phyloP scores from a whole-genome alignment of 306 rosid species.

The Comarum palustre region DNA sequence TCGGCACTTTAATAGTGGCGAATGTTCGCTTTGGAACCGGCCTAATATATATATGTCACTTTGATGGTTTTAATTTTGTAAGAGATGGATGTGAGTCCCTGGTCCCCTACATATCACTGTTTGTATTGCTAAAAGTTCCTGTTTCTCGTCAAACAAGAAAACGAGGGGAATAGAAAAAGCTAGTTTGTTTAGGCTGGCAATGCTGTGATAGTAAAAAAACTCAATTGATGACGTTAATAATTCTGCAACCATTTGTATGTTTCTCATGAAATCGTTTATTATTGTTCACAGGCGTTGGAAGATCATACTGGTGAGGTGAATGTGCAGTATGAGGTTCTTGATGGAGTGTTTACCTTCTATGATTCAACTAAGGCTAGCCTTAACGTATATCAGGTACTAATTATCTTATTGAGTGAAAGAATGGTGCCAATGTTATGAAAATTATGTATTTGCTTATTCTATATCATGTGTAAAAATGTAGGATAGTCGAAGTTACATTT shows the following conservation, averaged over 20 bases:
- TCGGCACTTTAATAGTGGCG: too few relatives aligned
- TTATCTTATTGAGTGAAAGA: not conserved
- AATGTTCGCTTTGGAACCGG: too few relatives aligned
- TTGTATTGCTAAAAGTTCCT: not conserved
- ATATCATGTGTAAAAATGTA: not conserved
- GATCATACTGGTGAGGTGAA: slow-evolving; percentile 74
- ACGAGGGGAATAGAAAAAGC: not conserved
- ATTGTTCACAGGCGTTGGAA: slow-evolving; percentile 69
- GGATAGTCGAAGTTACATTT: not conserved
- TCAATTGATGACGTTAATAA: not conserved
- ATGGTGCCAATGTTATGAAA: slow-evolving; percentile 33
- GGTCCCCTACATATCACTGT: not conserved
- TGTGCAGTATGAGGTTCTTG: slow-evolving; percentile 77
- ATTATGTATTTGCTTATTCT: not conserved
- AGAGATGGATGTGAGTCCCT: not conserved
- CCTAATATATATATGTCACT: too few relatives aligned
- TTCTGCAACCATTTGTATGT: not conserved
- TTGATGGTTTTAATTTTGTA: not conserved
- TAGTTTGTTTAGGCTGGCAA: not conserved
- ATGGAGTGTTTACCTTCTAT: slow-evolving; percentile 85
- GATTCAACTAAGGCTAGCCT: slow-evolving; percentile 64
- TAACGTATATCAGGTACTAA: slow-evolving; percentile 77
- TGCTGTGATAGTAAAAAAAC: not conserved
- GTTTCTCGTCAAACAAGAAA: not conserved
- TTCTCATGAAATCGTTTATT: not conserved